These are phyloP conservation scores for Triglochin maritima DNA, from an alignment of 106 monocot genomes.

Conservation along the genomic window DNA sequence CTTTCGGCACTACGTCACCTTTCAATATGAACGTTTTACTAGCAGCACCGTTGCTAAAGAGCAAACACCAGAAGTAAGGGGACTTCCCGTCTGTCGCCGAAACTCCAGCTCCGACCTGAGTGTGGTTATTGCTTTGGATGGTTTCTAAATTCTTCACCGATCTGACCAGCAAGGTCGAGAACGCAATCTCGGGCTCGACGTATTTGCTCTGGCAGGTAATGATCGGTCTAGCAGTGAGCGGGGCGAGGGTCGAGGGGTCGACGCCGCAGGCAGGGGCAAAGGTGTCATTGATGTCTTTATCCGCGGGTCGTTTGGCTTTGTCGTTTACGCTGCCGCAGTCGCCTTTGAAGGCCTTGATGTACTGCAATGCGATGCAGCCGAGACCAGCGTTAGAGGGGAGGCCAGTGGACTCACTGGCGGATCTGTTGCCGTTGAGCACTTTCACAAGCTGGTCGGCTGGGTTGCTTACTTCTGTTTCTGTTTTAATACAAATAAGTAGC, in stretches of 20 bases:
- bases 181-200: constrained; percentile 39
- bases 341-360: constrained; percentile 78
- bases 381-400: constrained; percentile 66
- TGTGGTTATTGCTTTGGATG: constrained; percentile 67
- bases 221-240: constrained; percentile 52
- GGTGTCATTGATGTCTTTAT: constrained; percentile 42
- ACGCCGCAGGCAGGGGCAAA: constrained; percentile 83
- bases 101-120: constrained; percentile 59
- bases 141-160: constrained; percentile 44
- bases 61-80: constrained; percentile 81
- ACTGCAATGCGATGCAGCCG: constrained; percentile 73
- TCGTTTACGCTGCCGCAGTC: constrained; percentile 44
- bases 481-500: too few relatives aligned
- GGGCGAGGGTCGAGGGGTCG: constrained; percentile 33
- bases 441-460: constrained; percentile 75
- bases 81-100: constrained; percentile 67
- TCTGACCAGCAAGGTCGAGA: constrained; percentile 33
- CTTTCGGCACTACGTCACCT: constrained; percentile 37
- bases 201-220: constrained; percentile 72
- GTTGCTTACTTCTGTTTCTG: constrained; percentile 29
- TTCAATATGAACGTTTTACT: constrained; percentile 48
- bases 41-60: constrained; percentile 63
- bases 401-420: constrained; percentile 42
- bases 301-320: constrained; percentile 45
- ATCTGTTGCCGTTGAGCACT: constrained; percentile 59